Evolutionary conservation across 2,329 filamentous ascomycete genomes (phyloP).

Genomic region (Botryosphaeria dothidea): DNA sequence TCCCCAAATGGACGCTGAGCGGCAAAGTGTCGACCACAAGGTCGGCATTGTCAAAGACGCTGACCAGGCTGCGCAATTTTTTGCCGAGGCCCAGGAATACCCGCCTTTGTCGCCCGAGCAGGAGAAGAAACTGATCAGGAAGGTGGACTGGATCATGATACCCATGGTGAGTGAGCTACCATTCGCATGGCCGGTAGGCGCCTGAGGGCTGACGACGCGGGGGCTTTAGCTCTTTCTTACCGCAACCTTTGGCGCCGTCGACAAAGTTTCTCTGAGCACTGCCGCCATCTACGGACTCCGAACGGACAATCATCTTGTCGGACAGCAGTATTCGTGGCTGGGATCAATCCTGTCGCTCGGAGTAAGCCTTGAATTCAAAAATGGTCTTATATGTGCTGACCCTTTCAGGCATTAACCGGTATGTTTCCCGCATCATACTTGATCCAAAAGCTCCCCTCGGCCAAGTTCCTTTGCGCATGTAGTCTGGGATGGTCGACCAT

Average conservation of each 20-base stretch:
- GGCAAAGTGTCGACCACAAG: background rate
- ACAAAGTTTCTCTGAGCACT: constrained; percentile 47
- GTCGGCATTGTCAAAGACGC: constrained; percentile 17
- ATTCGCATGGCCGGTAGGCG: background rate
- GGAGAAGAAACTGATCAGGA: constrained; percentile 26
- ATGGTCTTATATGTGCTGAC: background rate
- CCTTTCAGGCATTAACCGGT: background rate
- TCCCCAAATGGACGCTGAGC: background rate
- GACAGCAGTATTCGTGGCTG: constrained; percentile 58
- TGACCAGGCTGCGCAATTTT: constrained; percentile 31
- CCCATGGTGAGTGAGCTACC: constrained; percentile 10
- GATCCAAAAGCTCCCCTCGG: constrained; percentile 17
- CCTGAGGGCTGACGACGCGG: background rate
- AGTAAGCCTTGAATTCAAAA: background rate
- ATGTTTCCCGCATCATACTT: constrained; percentile 19
- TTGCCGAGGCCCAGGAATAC: constrained; percentile 24
- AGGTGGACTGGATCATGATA: constrained; percentile 17
- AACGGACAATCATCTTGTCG: constrained; percentile 50
- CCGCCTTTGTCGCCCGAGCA: constrained; percentile 26
- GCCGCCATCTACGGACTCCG: constrained; percentile 53
- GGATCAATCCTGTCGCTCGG: constrained; percentile 57
- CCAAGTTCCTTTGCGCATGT: constrained; percentile 14
- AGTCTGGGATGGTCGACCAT: constrained; percentile 13
- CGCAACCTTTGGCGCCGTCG: constrained; percentile 34
- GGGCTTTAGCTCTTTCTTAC: constrained; percentile 8